phyloP scores from a whole-genome alignment of 352 stramenopile genomes.

The Plasmopara halstedii region DNA sequence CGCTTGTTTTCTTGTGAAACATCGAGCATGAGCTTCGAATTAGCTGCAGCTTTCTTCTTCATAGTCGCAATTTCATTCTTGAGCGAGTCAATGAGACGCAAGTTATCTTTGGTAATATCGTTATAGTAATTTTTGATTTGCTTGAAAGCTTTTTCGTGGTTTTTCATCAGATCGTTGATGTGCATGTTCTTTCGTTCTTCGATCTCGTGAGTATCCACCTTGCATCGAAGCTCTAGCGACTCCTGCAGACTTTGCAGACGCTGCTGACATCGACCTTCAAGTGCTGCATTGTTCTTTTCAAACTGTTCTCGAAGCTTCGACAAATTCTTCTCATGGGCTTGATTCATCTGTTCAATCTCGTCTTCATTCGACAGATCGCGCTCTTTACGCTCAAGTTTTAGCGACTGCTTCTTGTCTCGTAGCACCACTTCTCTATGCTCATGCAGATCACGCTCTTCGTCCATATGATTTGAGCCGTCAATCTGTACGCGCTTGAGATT shows the following conservation, averaged over 20 bases:
- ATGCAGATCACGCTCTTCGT: constrained; percentile 73
- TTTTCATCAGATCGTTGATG: constrained; percentile 93
- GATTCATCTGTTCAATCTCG: constrained; percentile 85
- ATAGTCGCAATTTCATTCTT: constrained; percentile 91
- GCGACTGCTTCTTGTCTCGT: constrained; percentile 62
- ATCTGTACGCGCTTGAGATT: constrained; percentile 83
- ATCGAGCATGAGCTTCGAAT: constrained; percentile 91
- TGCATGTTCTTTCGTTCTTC: constrained; percentile 93
- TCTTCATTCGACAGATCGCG: constrained; percentile 80
- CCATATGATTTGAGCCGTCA: constrained; percentile 55
- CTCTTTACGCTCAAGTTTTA: constrained; percentile 81
- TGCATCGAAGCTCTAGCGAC: constrained; percentile 86
- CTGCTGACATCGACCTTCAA: constrained; percentile 66
- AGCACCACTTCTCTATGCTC: constrained; percentile 53
- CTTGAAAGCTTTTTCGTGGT: constrained; percentile 89
- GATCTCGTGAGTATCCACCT: constrained; percentile 91
- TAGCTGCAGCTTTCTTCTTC: constrained; percentile 87
- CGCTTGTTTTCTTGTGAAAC: constrained; percentile 90
- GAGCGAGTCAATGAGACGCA: constrained; percentile 88
- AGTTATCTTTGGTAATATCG: constrained; percentile 92
- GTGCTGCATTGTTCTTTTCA: constrained; percentile 72
- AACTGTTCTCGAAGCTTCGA: constrained; percentile 88
- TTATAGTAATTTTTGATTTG: constrained; percentile 97
- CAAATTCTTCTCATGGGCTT: constrained; percentile 90
- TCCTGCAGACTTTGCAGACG: constrained; percentile 65